Evolutionary conservation across 441 rosid species (phyloP).

Genomic region (Bocquillonia castaneifolia): DNA sequence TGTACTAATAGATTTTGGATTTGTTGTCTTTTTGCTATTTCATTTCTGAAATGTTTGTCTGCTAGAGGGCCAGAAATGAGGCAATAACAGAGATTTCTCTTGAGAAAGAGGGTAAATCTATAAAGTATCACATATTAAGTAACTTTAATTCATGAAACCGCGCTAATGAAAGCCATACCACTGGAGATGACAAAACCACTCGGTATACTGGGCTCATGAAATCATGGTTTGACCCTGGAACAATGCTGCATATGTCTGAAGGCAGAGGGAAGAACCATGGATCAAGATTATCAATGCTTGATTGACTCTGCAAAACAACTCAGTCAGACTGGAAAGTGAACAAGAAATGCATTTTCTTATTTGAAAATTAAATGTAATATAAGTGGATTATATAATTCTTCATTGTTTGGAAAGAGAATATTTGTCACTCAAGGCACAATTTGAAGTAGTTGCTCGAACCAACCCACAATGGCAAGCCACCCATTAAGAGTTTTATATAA

Average conservation of each 20-base stretch:
- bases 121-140: constrained; percentile 8
- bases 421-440: neutral
- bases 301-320: constrained; percentile 37
- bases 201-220: constrained; percentile 58
- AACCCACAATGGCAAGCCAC: neutral
- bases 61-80: neutral
- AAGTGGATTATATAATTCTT: neutral
- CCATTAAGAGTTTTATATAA: neutral
- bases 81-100: neutral
- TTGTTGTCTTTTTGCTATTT: too few relatives aligned
- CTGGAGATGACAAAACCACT: constrained; percentile 82
- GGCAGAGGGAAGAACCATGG: constrained; percentile 92
- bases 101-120: constrained; percentile 4
- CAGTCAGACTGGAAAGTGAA: constrained; percentile 15
- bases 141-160: constrained; percentile 8
- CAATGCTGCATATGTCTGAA: constrained; percentile 46
- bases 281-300: constrained; percentile 51
- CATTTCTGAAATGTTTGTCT: neutral
- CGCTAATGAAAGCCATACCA: constrained; percentile 48
- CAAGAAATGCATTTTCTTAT: neutral
- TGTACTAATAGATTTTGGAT: too few relatives aligned
- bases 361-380: neutral
- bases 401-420: neutral
- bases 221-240: constrained; percentile 81
- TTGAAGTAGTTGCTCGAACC: neutral